Conservation (phyloP, 2,329 filamentous ascomycete species). For the Fusarium hainanense region DNA sequence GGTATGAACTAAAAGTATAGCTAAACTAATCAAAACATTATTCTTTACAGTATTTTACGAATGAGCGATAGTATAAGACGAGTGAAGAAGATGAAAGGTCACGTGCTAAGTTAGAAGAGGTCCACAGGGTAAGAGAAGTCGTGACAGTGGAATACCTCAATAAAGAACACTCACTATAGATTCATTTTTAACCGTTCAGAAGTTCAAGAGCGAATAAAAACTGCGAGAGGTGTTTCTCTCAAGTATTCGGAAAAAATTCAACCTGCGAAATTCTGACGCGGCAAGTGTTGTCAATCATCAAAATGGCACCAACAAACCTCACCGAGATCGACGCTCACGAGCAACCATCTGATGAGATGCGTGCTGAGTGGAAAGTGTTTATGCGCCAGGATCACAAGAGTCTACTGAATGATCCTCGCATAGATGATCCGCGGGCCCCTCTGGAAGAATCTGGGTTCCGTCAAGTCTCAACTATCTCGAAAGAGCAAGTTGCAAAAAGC, state of each 20-base stretch:
- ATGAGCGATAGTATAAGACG: neutral
- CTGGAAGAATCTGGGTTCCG: conserved; percentile 58
- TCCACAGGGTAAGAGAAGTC: conserved; percentile 17
- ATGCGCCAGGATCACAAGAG: conserved; percentile 67
- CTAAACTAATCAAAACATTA: neutral
- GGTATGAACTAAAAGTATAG: neutral
- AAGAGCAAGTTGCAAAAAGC: conserved; percentile 55
- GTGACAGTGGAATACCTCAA: neutral
- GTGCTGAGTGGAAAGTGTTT: conserved; percentile 79
- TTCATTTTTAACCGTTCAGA: neutral
- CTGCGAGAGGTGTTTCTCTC: neutral
- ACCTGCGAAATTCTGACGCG: neutral
- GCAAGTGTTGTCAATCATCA: neutral
- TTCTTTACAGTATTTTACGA: neutral
- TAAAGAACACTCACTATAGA: neutral
- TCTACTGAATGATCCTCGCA: conserved; percentile 64
- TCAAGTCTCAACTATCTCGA: conserved; percentile 56
- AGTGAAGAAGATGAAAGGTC: neutral
- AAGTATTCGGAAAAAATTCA: neutral
- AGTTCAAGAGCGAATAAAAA: no score
- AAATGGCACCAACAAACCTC: conserved; percentile 45
- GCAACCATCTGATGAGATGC: conserved; percentile 77
- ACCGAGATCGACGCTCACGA: conserved; percentile 77
- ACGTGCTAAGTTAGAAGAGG: conserved; percentile 19
- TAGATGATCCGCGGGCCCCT: conserved; percentile 63